Evolutionary conservation across 177 flowering plant genomes (phyloP).

Genomic region (Telopea speciosissima): DNA sequence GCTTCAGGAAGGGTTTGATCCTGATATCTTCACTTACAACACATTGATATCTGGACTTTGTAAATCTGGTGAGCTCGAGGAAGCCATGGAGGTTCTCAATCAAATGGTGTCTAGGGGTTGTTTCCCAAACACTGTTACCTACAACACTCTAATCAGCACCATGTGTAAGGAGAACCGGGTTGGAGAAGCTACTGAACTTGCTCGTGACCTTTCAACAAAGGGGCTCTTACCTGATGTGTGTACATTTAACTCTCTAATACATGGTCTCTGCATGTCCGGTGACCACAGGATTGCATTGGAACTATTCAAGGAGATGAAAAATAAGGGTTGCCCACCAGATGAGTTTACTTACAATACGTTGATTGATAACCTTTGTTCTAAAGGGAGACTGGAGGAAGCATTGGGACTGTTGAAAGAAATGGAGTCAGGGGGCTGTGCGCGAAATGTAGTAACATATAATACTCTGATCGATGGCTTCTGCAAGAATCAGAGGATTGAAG

Average conservation of each 20-base stretch:
- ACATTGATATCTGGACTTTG: slow-evolving; percentile 75
- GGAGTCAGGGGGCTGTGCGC: slow-evolving; percentile 71
- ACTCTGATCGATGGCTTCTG: slow-evolving; percentile 80
- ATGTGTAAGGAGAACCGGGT: slow-evolving; percentile 70
- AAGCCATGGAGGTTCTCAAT: slow-evolving; percentile 58
- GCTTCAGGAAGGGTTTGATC: slow-evolving; percentile 84
- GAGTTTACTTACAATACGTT: slow-evolving; percentile 74
- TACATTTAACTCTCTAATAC: slow-evolving; percentile 76
- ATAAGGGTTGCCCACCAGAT: slow-evolving; percentile 66
- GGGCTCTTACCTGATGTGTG: slow-evolving; percentile 76
- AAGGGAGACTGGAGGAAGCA: slow-evolving; percentile 58
- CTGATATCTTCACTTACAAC: slow-evolving; percentile 68
- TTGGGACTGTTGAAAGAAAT: slow-evolving; percentile 65
- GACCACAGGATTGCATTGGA: slow-evolving; percentile 50
- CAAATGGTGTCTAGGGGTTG: slow-evolving; percentile 62
- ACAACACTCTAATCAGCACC: slow-evolving; percentile 63
- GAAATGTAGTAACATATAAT: slow-evolving; percentile 67
- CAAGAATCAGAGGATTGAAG: slow-evolving; percentile 55
- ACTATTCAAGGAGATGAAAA: slow-evolving; percentile 71
- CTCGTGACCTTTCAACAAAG: slow-evolving; percentile 45
- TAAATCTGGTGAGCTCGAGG: slow-evolving; percentile 51
- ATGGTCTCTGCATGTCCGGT: slow-evolving; percentile 57
- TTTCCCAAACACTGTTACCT: slow-evolving; percentile 72
- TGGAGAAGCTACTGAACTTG: slow-evolving; percentile 69
- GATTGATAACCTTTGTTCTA: slow-evolving; percentile 58